phyloP scores from a whole-genome alignment of 192 early-diverging fungal species.

The Thoreauomyces humboldtii region DNA sequence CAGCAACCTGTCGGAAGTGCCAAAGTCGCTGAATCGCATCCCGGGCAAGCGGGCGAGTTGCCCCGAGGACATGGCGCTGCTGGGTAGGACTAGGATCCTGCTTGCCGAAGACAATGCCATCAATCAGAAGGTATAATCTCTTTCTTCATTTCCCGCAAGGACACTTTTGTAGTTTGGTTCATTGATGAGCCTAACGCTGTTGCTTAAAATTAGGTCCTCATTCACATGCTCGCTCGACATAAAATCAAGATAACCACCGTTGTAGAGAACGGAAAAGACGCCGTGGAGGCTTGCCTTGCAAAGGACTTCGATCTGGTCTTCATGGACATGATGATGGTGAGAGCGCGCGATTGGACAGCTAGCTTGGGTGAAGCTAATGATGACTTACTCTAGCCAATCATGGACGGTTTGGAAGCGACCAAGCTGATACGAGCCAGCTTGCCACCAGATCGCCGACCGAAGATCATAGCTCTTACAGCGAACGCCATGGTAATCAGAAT shows the following conservation, averaged over 20 bases:
- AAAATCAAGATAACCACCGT: no score
- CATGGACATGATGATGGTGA: constrained; percentile 10
- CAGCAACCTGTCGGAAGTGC: no score
- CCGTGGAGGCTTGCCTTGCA: background rate
- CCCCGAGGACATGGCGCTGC: background rate
- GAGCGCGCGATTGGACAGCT: background rate
- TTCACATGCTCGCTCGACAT: constrained; percentile 14
- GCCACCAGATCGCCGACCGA: constrained; percentile 7
- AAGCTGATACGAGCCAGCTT: constrained; percentile 1
- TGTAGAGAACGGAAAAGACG: constrained; percentile 14
- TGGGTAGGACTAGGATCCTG: constrained; percentile 1
- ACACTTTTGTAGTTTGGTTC: no score
- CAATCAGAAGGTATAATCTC: no score
- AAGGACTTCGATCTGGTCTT: constrained; percentile 8
- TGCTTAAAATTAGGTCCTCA: no score
- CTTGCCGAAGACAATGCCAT: constrained; percentile 23
- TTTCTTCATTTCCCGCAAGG: no score
- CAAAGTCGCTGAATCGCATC: background rate
- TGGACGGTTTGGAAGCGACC: constrained; percentile 13
- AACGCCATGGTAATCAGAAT: constrained; percentile 26
- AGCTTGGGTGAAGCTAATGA: background rate
- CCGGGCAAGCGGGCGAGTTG: background rate
- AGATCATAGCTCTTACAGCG: constrained; percentile 19
- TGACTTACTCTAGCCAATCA: constrained; percentile 1
- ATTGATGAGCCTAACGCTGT: no score